These are phyloP conservation scores for Solanum chmielewskii DNA, from an alignment of 257 asterid genomes.

Conservation along the genomic window DNA sequence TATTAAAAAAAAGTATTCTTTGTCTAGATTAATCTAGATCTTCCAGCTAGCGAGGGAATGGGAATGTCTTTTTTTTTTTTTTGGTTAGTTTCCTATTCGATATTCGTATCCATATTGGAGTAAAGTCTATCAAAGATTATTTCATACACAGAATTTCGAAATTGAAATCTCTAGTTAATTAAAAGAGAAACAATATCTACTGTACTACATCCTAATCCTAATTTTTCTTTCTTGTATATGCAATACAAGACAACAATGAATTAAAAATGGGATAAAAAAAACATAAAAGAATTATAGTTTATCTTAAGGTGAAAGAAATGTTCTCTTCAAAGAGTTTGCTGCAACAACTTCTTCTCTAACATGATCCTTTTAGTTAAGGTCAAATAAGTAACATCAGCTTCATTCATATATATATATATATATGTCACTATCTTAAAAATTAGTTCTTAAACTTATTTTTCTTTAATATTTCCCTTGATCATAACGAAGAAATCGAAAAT, in stretches of 20 bases:
- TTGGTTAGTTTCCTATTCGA: neutral
- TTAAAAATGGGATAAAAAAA: neutral
- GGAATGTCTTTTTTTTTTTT: neutral
- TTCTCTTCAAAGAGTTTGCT: conserved; percentile 34
- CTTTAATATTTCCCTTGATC: neutral
- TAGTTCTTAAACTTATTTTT: neutral
- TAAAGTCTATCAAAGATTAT: neutral
- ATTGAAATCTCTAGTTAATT: too few species aligned
- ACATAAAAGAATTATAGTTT: neutral
- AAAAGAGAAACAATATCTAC: too few species aligned
- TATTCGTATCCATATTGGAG: neutral
- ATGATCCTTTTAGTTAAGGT: conserved; percentile 13
- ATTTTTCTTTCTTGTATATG: neutral
- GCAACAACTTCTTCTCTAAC: conserved; percentile 55
- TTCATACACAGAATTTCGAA: too few species aligned
- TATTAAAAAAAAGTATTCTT: neutral
- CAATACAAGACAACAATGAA: neutral
- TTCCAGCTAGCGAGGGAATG: neutral
- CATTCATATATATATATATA: neutral
- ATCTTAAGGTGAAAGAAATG: neutral
- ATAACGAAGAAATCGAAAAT: neutral
- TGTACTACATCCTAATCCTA: neutral
- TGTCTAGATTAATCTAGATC: neutral
- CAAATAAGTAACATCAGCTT: conserved; percentile 2
- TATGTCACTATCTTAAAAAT: neutral